Base-by-base conservation (phyloP, 805 yeast species). In the Zygosaccharomyces gambellarensis region DNA sequence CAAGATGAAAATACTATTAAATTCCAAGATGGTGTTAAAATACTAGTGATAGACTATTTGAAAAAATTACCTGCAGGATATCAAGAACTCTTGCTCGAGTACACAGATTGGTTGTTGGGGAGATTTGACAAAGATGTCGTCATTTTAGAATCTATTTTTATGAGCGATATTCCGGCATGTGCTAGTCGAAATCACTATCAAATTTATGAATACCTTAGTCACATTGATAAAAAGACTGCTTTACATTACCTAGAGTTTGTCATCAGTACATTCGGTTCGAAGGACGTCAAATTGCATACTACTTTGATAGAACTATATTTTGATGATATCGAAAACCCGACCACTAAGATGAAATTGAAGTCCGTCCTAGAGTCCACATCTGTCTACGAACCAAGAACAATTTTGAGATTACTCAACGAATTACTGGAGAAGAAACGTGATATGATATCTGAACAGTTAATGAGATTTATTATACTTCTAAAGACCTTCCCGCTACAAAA, bases 161-260 rank as follows among this genome's bases (percentile, higher is more conserved):
- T 87, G 75, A 81, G 78, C 49, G 85, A 83, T 46, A 72, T 85
- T 0, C 74, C 77, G 10, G 80, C 79, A 54, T 76, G 86, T 50
- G 83, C 80, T 50, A 70, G 79, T 11, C 75, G 83, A 46, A 78
- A 86, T 53, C 75, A 76, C 43, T 53, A 67, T 22, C 69, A 74
- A 54, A 81, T 89, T 0, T 69, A 83, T 43, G 74, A 78, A 1
- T 84, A 70, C 59, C 63, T 87, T n/a, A 52, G 65, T 7, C 47
- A 59, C 1, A 60, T 67, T 14, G 61, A 65, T 14, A 36, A 36
- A 2, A 43, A 49, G 5, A 49, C 76, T 28, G 68, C 76, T 7
- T 52, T 73, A 5, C 60, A 64, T 38, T 90, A 85, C 60, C 63
- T 84, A 41, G 82, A 81, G 50, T 76, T 75, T 57, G 56, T 80